Conservation (phyloP, 192 early-diverging fungal species). For the Entophlyctis luteolus region DNA sequence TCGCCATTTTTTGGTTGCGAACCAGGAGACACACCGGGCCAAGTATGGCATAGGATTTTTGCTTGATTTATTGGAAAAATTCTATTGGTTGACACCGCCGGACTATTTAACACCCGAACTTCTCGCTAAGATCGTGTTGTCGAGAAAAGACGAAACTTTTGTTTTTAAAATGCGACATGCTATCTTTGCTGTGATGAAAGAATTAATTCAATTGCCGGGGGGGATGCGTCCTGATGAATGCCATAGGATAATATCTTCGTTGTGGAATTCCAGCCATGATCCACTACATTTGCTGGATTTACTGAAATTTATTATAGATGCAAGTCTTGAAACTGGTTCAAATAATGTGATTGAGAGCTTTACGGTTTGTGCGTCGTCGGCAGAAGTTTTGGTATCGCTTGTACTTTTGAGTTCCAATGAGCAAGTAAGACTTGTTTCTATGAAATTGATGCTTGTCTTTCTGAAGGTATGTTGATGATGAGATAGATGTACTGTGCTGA, state of each 20-base stretch:
- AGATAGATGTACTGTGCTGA: neutral
- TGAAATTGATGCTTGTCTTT: constrained; percentile 21
- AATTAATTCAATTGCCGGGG: neutral
- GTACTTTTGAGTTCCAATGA: constrained; percentile 4
- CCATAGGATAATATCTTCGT: neutral
- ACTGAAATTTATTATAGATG: constrained; percentile 8
- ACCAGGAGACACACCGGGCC: constrained; percentile 21
- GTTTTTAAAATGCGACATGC: neutral
- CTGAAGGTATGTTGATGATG: constrained; percentile 15
- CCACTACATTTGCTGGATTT: constrained; percentile 16
- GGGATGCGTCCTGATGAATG: constrained; percentile 24
- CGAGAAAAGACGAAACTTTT: neutral
- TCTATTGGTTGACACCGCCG: constrained; percentile 32
- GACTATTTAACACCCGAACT: constrained; percentile 27
- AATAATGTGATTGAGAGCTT: constrained; percentile 18
- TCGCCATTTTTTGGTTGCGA: neutral
- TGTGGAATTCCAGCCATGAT: constrained; percentile 16
- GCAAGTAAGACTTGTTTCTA: neutral
- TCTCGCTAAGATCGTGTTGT: constrained; percentile 1
- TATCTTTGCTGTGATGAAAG: constrained; percentile 3
- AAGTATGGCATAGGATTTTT: constrained; percentile 33
- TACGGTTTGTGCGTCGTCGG: neutral
- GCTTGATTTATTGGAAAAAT: constrained; percentile 36
- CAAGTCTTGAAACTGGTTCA: neutral
- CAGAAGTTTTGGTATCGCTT: constrained; percentile 15